Base-by-base conservation (phyloP, 2,329 filamentous ascomycete genomes). In the Scedosporium dehoogii region DNA sequence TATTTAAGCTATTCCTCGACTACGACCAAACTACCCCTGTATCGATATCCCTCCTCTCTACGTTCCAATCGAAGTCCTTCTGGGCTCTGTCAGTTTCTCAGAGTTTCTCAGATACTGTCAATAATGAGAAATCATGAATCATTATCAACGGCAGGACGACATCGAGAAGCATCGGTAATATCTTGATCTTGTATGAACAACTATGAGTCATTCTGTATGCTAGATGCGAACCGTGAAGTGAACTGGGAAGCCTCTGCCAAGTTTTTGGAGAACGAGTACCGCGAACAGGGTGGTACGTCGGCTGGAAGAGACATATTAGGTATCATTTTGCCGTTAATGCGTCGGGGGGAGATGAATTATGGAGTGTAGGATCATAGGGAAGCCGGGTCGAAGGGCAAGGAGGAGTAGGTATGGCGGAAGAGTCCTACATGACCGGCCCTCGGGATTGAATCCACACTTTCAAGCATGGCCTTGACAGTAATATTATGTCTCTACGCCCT, bases 171-270 rank as follows among this genome's bases (percentile, higher is more conserved):
- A 33, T 60, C 25, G 3, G 4, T 44, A 6, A 46, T 33, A 33
- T 33, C 29, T 33, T 33, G 29, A 6, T 10, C 29, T 2, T 48
- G 18, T 48, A 21, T 60, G 59, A 55, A 42, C 59, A 4, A 61
- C 25, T 55, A 61, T 61, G 59, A 61, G 46, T 61, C 59, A 61
- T 51, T 16, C 38, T 14, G 46, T 18, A 33, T 60, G 18, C 9
- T 0, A 41, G 7, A n/a, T 41, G 25, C 42, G 33, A 7, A 48
- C 44, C 14, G 14, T 12, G 44, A 16, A 4, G 16, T 48, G 2
- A 48, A 9, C 14, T 6, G 21, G 18, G 48, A 53, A 25, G 21
- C 6, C 16, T 12, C 14, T 46, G 44, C 44, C 44, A 46, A 46
- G 44, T 16, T 21, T 16, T 46, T 3, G 18, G 9, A 18, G 44